Base-by-base conservation (phyloP, 164 flowering plant species). In the Paratinospora sagittata region DNA sequence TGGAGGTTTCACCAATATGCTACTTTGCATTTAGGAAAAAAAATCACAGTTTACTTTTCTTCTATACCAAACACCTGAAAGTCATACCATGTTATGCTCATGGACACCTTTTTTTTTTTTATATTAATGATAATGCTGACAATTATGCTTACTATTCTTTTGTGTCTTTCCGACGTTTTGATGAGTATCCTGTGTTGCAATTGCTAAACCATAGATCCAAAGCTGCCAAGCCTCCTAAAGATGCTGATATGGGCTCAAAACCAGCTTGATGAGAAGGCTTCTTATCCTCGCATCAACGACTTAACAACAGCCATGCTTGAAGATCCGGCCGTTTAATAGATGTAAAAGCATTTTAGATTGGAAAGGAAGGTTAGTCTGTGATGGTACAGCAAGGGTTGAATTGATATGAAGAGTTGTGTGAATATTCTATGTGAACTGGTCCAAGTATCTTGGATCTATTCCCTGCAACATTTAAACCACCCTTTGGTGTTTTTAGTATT, bases 231-330 rank as follows among this genome's bases (percentile, higher is more conserved):
- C 77, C 83, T 92, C 79, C 74, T 95, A 74, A 92, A 91, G 83
- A 90, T 91, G 96, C 78, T 95, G 77, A 67, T 89, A 39, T 92
- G 97, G 97, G 91, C 90, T 36, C 99, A 95, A 75, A 88, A 86
- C 67, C 91, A 91, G 73, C 94, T 95, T 1, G 94, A 86, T 71
- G 94, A 89, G 76, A 92, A 88, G 78, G 94, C 92, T 47, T 77
- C 82, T 37, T 95, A 85, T 85, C 97, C 97, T 39, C 91, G 86
- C 43, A 91, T 95, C 74, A 89, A 83, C 24, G 82, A 90, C 75
- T 72, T 90, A 39, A 84, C 93, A 19, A 84, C 89, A 3, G 92
- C 89, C 27, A 72, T 67, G 55, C 88, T 95, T 34, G 97, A 92
- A 81, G 97, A 89, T 70, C 91, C 97, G 62, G 58, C 85, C 37